Percentiles rank a stretch among this genome's conserved stretches.
These are phyloP conservation scores for Penicillium hordei DNA, from an alignment of 2,329 filamentous ascomycete genomes.

Conservation along the genomic window DNA sequence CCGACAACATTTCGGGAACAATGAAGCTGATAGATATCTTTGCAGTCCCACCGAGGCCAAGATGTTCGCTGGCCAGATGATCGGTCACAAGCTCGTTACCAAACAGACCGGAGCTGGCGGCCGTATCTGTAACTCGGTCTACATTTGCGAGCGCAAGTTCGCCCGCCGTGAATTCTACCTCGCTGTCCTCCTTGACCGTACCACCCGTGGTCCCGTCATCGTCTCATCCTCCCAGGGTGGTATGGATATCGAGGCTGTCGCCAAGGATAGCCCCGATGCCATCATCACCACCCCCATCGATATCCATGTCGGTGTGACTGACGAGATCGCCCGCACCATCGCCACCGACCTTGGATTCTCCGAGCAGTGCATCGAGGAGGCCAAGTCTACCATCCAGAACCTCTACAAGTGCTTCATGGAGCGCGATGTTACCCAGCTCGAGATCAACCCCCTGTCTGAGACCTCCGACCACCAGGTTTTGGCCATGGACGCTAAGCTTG, in stretches of 20 bases:
- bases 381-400: slow-evolving; percentile 96
- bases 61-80: slow-evolving; percentile 99
- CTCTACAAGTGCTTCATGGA: slow-evolving; percentile 98
- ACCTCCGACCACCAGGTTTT: slow-evolving; percentile 97
- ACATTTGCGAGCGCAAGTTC: slow-evolving; percentile 99
- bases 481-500: slow-evolving; percentile 99
- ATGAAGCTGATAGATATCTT: slow-evolving; percentile 14
- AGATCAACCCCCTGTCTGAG: slow-evolving; percentile 99
- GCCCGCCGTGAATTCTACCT: slow-evolving; percentile 99
- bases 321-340: slow-evolving; percentile 88
- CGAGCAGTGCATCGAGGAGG: slow-evolving; percentile 93
- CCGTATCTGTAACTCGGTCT: slow-evolving; percentile 94
- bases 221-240: slow-evolving; percentile 97
- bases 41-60: slow-evolving; percentile 77
- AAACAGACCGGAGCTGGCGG: slow-evolving; percentile 96
- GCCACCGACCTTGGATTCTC: slow-evolving; percentile 93
- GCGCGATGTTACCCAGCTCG: slow-evolving; percentile 97
- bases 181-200: slow-evolving; percentile 96
- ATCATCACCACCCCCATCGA: slow-evolving; percentile 93
- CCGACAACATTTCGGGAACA: neutral
- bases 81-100: slow-evolving; percentile 98
- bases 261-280: slow-evolving; percentile 94
- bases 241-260: slow-evolving; percentile 98
- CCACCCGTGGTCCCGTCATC: slow-evolving; percentile 86
- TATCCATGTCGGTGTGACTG: slow-evolving; percentile 92